Percentiles rank a stretch among this genome's conserved stretches.
phyloP scores from a whole-genome alignment of 352 stramenopile species.

The Chrysophaeum taylorii region DNA sequence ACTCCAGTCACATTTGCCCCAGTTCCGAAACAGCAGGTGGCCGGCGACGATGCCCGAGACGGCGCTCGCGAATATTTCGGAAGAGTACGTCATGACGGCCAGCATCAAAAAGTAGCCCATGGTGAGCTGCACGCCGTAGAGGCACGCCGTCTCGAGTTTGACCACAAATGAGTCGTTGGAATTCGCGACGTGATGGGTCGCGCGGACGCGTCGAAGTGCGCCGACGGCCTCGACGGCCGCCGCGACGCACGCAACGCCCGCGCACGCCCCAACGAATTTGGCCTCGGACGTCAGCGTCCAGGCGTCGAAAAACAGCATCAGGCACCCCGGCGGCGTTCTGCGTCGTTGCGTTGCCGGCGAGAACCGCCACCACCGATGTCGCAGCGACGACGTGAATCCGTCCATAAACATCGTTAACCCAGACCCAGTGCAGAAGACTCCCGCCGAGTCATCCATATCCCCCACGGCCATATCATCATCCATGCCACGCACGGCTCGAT shows the following conservation, averaged over 20 bases:
- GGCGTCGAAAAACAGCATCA: constrained; percentile 43
- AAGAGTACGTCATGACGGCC: constrained; percentile 48
- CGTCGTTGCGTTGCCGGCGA: no score
- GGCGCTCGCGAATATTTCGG: constrained; percentile 37
- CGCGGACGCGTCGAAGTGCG: constrained; percentile 27
- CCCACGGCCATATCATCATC: no score
- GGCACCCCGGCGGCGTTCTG: no score
- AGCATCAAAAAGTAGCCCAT: constrained; percentile 52
- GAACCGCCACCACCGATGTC: no score
- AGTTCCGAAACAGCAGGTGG: constrained; percentile 41
- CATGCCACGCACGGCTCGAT: no score
- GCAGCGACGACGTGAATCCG: constrained; percentile 39
- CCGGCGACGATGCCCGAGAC: constrained; percentile 40
- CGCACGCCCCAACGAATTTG: constrained; percentile 33
- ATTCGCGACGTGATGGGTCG: neutral
- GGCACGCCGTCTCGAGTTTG: constrained; percentile 24
- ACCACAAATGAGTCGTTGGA: no score
- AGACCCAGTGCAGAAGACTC: constrained; percentile 21
- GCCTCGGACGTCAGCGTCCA: constrained; percentile 38
- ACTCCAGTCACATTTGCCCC: no score
- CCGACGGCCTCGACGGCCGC: constrained; percentile 42
- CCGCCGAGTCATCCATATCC: constrained; percentile 16
- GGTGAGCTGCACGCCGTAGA: constrained; percentile 45
- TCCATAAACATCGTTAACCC: constrained; percentile 57
- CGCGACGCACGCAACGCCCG: constrained; percentile 43